Base-by-base conservation (phyloP, 2,329 filamentous ascomycete genomes). In the Macroventuria anomochaeta region DNA sequence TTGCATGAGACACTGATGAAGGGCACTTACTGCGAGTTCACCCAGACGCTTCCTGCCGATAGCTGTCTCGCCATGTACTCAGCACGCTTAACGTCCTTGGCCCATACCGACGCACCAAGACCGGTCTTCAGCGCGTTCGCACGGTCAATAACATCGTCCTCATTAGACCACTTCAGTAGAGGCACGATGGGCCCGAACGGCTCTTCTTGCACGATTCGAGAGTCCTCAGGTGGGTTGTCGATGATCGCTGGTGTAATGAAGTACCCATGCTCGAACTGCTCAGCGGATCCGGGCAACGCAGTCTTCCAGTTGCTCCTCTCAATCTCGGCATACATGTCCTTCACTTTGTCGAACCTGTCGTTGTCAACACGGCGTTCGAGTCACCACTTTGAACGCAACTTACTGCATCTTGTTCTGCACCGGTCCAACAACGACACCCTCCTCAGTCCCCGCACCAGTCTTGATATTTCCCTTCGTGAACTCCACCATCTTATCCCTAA, bases 131-230 rank as follows among this genome's bases (percentile, higher is more conserved):
- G 75, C 51, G 75, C 73, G 65, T 84, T 84, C 11, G 75, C 59
- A 64, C 74, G 68, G 66, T 74, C 34, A 75, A 76, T 42, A 77
- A 80, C 75, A 81, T 70, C 68, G 15, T 62, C 61, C 52, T 89
- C 85, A 20, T 81, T 77, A 0, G 74, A 75, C 85, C 85, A 90
- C 17, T 79, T 81, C 49, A 88, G 65, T 7, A 88, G 73, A 0
- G 87, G 86, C 1, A 89, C 78, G 26, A 90, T 84, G 0, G 87
- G 87, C 0, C 82, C 84, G 59, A 87, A 88, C 3, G 84, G 81
- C 65, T 88, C 85, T 60, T 87, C 85, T 25, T 75, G 71, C 8
- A 86, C 83, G 15, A 87, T 76, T 10, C 78, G 72, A 2, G 83
- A 81, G 32, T 81, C 75, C 58, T 85, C 82, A 0, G 82, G 80